phyloP scores from a whole-genome alignment of 1,139 yeast species.

The Debaryomyces nepalensis region DNA sequence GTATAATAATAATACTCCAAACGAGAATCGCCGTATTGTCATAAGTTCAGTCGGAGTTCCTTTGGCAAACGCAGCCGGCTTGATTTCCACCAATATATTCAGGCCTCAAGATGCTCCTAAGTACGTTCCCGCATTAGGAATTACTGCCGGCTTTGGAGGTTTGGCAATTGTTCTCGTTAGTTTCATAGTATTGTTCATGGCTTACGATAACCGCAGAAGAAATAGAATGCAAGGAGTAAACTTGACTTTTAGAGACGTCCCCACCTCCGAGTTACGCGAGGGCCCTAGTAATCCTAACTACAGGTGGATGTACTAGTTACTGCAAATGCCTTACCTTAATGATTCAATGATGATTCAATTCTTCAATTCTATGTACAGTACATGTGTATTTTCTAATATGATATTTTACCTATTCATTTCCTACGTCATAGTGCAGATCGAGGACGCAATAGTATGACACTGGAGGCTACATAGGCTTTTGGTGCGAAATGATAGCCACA shows the following conservation, averaged over 20 bases:
- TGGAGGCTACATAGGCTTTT: no score
- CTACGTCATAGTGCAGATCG: no score
- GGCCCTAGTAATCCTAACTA: conserved; percentile 52
- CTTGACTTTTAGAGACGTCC: conserved; percentile 46
- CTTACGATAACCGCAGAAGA: conserved; percentile 46
- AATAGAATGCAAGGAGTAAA: conserved; percentile 46
- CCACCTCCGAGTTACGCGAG: conserved; percentile 46
- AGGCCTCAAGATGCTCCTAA: conserved; percentile 36
- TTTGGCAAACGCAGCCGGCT: conserved; percentile 38
- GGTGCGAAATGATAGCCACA: no score
- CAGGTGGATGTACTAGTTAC: conserved; percentile 49
- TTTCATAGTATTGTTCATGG: conserved; percentile 33
- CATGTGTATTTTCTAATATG: conserved; percentile 1
- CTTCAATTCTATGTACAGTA: conserved; percentile 4
- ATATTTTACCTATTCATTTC: no score
- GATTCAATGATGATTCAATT: not conserved
- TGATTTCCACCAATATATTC: conserved; percentile 37
- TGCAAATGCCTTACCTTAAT: not conserved
- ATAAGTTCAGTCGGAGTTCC: conserved; percentile 37
- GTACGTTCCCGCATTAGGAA: conserved; percentile 36
- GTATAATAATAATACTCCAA: conserved; percentile 56
- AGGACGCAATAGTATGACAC: no score
- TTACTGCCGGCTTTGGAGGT: conserved; percentile 41
- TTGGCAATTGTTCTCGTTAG: conserved; percentile 29
- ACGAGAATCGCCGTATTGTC: conserved; percentile 39